Base-by-base conservation (phyloP, 2,329 filamentous ascomycete species). In the Pseudonectria buxi region DNA sequence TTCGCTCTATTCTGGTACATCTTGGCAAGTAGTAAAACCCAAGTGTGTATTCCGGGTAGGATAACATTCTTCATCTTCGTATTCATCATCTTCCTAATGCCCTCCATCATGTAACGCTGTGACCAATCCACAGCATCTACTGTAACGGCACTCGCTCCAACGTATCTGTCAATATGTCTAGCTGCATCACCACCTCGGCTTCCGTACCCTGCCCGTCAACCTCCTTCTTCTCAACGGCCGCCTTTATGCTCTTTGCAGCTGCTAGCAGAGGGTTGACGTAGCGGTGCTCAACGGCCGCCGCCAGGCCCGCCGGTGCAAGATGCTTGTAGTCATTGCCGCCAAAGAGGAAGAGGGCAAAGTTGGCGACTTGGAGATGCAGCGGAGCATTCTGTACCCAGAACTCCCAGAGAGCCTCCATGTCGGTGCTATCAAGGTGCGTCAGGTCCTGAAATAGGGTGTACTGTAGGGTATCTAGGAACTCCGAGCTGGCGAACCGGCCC, bases 401-500 rank as follows among this genome's bases (percentile, higher is more conserved):
- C 15, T 78, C 69, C 26, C 66, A 51, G 24, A 79, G 44, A 2
- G 65, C 63, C 5, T 62, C 57, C 2, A 56, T 45, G 14, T 63
- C 63, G 22, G 63, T 59, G 14, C 68, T 62, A 3, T 57, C 56
- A 13, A 79, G 57, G 4, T 62, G 55, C n/a, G 63, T 63, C 28
- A 76, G 61, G 50, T 74, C 67, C 2, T 76, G 76, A 48, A 82
- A 82, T 12, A 81, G 57, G 30, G 68, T 67, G 47, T 80, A 77
- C 50, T 81, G 75, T n/a, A 79, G 63, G 14, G 67, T 66, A 28
- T 79, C 72, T 14, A 82, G 60, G 28, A 74, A 74, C 12, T 76
- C 72, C 1, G 71, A 60, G 4, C 63, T 68, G 10, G 68, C 57
- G 52, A 82, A 82, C 15, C 51, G 55, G 7, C 53, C 57, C 45